A percentile compares a stretch with the other conserved stretches of the same genome.
These are phyloP conservation scores for Orychophragmus violaceus DNA, from an alignment of 345 rosid species.

Conservation along the genomic window DNA sequence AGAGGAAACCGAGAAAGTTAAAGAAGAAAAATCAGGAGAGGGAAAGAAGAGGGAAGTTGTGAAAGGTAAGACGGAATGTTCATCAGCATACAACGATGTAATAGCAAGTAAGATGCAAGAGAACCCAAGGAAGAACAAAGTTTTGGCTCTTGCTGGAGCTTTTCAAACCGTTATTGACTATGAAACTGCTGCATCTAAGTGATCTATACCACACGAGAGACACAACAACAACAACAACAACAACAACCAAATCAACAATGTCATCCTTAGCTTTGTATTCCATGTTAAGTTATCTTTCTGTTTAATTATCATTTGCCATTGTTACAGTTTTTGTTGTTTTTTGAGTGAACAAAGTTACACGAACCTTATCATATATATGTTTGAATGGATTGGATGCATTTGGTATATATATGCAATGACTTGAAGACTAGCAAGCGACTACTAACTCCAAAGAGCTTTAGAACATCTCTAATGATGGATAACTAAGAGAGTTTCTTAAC, in stretches of 20 bases:
- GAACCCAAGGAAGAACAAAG: conserved; percentile 66
- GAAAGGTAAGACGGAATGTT: conserved; percentile 51
- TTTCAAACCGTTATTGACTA: conserved; percentile 87
- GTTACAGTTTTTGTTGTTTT: conserved; percentile 15
- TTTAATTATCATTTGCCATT: conserved; percentile 10
- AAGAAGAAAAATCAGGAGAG: conserved; percentile 3
- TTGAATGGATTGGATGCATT: conserved; percentile 16
- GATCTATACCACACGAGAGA: conserved; percentile 1
- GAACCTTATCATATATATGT: conserved; percentile 12
- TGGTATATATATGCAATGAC: conserved; percentile 3
- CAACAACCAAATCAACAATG: not conserved
- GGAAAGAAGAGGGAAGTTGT: conserved; percentile 15
- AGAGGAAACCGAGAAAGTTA: not conserved
- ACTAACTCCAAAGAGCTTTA: not conserved
- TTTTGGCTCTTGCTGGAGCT: conserved; percentile 81
- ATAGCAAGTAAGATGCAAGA: conserved; percentile 62
- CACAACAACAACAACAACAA: conserved; percentile 1
- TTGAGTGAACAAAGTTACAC: conserved; percentile 22
- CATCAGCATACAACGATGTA: conserved; percentile 67
- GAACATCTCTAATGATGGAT: no score
- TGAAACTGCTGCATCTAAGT: conserved; percentile 51
- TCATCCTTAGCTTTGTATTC: not conserved
- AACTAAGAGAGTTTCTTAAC: no score
- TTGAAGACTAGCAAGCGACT: not conserved
- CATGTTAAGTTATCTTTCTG: not conserved